Evolutionary conservation across 768 basidiomycete genomes (phyloP), one percentile per base, ranked within the genome.

Genomic region (Pisolithus sp.): DNA sequence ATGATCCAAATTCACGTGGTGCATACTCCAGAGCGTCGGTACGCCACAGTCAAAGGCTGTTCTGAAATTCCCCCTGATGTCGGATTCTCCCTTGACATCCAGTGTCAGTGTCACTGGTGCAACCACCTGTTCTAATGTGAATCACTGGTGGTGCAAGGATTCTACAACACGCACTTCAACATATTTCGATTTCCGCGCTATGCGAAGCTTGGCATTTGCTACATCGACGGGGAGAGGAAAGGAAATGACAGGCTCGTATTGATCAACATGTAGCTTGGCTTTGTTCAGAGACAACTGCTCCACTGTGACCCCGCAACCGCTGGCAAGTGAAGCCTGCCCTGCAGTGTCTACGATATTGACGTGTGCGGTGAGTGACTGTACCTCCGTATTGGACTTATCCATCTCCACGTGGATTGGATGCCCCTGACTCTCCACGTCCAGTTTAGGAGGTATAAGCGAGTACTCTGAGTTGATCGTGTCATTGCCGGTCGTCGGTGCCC

Each of bases 111-210:
- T 54, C 1, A 56, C 20, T n/a, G 59, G 60, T 10, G 59, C 54
- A 13, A 60, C 50, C 12, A 67, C 65, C 66, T 60, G 72, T 37
- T 50, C 54, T 34, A 30, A 39, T 36, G 24, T 36, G n/a, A 7
- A 13, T 3, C 15, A 39, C 12, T 10, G 30, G 9, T 24, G 37
- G 5, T 42, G 28, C 17, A 12, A 1, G 3, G 4, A 10, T 12
- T 10, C 13, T 3, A 38, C 17, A 10, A 12, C n/a, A 0, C 46
- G 4, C 23, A 68, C 69, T 60, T 68, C 72, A 3, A 82, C 64
- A 52, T 78, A 83, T 23, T 61, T 69, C 1, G 80, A 83, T 56
- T 77, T 80, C 38, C 81, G 71, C 8, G 81, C 81, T 31, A 82
- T 56, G 5, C 78, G 72, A 8, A 75, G 57, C 56, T 69, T 78